Percentiles rank a stretch among this genome's conserved stretches.
phyloP scores from a whole-genome alignment of 257 asterid species.

The Paulownia fortunei region DNA sequence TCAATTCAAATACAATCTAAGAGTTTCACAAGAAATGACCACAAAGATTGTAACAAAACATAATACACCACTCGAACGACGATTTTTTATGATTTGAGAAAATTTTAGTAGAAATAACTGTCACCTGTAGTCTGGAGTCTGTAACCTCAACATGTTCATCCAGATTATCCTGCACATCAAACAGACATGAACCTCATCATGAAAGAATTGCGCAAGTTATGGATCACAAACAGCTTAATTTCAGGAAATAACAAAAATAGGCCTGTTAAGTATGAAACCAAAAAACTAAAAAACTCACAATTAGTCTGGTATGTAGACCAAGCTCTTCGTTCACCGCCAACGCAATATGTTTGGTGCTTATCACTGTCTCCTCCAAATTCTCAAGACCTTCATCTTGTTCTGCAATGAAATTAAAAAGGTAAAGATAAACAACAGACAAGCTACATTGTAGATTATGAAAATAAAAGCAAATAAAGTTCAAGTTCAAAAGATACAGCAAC shows the following conservation, averaged over 20 bases:
- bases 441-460: not conserved
- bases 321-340: slow-evolving; percentile 90
- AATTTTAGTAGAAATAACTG: slow-evolving; percentile 10
- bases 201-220: not conserved
- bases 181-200: slow-evolving; percentile 21
- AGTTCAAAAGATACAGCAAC: slow-evolving; percentile 29
- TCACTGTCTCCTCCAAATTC: slow-evolving; percentile 78
- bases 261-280: not conserved
- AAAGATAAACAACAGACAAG: slow-evolving; percentile 10
- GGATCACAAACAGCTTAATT: slow-evolving; percentile 11
- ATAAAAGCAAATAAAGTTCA: slow-evolving; percentile 1
- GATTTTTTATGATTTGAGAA: not conserved
- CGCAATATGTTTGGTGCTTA: slow-evolving; percentile 89
- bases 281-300: slow-evolving; percentile 56
- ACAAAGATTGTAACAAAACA: not conserved
- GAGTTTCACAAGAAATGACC: not conserved
- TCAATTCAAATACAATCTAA: not conserved
- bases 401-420: slow-evolving; percentile 35
- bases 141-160: slow-evolving; percentile 87
- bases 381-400: slow-evolving; percentile 93
- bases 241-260: not conserved
- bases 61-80: not conserved
- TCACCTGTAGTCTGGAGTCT: slow-evolving; percentile 77
- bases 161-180: slow-evolving; percentile 65
- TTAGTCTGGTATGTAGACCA: slow-evolving; percentile 76